Base-by-base conservation (phyloP, 805 yeast species). In the Candida succiphila region DNA sequence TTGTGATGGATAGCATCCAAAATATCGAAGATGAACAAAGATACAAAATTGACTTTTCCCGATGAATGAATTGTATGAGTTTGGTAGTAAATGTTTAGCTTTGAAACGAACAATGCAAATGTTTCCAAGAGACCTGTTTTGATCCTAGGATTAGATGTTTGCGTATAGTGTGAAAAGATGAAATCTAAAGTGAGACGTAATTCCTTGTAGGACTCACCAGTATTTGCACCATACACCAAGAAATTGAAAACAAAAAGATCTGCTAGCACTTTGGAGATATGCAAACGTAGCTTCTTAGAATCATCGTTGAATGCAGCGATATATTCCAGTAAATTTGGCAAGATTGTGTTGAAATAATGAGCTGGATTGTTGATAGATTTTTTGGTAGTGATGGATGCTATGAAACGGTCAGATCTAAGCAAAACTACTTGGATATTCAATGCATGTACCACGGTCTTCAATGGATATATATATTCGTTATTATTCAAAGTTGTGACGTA, bases 191-290 rank as follows among this genome's bases (percentile, higher is more conserved):
- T 41, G 23, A 36, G 42, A 22, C 51, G 50, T 23, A 57, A 45
- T 2, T 52, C 49, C 18, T 30, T 35, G 7, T 47, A 48, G 12
- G 42, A 35, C 23, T 57, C 51, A 17, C 39, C 40, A 3, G 42
- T 34, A 25, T 47, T 48, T 25, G 48, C 35, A 17, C 58, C 60
- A 35, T 49, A 46, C 17, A 48, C 51, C 17, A 56, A 43, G 30
- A 45, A 49, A 26, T 51, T 46, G 43, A 51, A 59, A 10, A 52
- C 51, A 9, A 59, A 37, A 27, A 59, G 36, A 36, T 55, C 61
- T 1, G 61, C 38, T 7, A 57, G 22, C 28, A 52, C 52, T 32
- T 50, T 57, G 1, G 61, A 41, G 9, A 51, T 10, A 2, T 54
- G 40, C 5, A 56, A 30, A 36, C 60, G 44, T 19, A 56, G 35